These are phyloP conservation scores for Melastoma candidum DNA, from an alignment of 441 rosid species.

Conservation along the genomic window DNA sequence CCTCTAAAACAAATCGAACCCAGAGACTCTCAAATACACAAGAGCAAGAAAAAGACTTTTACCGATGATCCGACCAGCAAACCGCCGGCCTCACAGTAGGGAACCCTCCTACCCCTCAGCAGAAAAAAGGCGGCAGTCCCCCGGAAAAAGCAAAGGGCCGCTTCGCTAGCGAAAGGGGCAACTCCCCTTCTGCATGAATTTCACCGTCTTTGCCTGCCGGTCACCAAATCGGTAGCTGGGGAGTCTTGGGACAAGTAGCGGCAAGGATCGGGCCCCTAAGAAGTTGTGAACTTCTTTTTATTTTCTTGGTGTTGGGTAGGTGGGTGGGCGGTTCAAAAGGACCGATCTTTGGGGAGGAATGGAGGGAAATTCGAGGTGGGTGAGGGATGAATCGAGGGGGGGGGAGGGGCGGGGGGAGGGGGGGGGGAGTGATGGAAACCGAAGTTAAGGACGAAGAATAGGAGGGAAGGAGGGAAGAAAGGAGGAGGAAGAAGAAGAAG, in stretches of 20 bases:
- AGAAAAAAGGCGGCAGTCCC: constrained; percentile 58
- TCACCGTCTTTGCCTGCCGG: no score
- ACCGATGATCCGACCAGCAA: constrained; percentile 56
- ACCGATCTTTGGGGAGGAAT: constrained; percentile 32
- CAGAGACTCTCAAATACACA: constrained; percentile 3
- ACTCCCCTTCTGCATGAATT: constrained; percentile 19
- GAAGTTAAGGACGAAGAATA: constrained; percentile 11
- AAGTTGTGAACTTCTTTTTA: constrained; percentile 20
- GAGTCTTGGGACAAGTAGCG: background rate
- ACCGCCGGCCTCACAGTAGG: constrained; percentile 43
- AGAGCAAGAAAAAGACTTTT: constrained; percentile 16
- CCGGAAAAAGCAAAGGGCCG: constrained; percentile 55
- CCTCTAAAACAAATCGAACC: background rate
- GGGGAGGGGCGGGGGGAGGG: background rate
- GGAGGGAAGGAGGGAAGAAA: constrained; percentile 23
- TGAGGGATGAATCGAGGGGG: background rate
- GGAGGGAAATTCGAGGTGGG: constrained; percentile 6
- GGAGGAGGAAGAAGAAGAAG: constrained; percentile 27
- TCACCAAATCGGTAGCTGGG: no score
- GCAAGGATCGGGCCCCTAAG: constrained; percentile 4
- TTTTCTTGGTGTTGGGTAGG: constrained; percentile 14
- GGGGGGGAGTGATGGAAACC: constrained; percentile 1
- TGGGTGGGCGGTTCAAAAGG: constrained; percentile 23
- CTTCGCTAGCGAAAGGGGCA: constrained; percentile 48
- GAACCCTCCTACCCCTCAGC: constrained; percentile 27